These are phyloP conservation scores for Hygrophoropsis aurantiaca DNA, from an alignment of 768 basidiomycete genomes.

Conservation along the genomic window DNA sequence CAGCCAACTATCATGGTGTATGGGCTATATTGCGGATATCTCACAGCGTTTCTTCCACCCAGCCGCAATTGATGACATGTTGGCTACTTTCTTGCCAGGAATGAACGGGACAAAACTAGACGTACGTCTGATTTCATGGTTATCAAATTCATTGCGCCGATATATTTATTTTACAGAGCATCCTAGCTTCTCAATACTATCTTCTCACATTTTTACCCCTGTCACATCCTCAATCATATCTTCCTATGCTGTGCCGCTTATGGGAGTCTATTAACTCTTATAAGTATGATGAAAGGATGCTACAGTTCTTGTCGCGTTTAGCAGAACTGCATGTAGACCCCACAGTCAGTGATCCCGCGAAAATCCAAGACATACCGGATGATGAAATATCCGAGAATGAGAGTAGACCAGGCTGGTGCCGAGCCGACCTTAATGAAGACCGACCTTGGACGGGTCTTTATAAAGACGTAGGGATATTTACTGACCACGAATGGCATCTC, in stretches of 20 bases:
- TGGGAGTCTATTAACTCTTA: slow-evolving; percentile 91
- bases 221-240: slow-evolving; percentile 81
- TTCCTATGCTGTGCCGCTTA: slow-evolving; percentile 78
- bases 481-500: slow-evolving; percentile 79
- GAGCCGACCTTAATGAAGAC: slow-evolving; percentile 38
- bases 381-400: slow-evolving; percentile 67
- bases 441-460: slow-evolving; percentile 50
- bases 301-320: slow-evolving; percentile 77
- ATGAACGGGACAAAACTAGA: slow-evolving; percentile 75
- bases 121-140: no score
- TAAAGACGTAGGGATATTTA: slow-evolving; percentile 75
- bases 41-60: slow-evolving; percentile 87
- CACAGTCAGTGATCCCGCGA: slow-evolving; percentile 69
- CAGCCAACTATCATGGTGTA: slow-evolving; percentile 75
- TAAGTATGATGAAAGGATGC: slow-evolving; percentile 87
- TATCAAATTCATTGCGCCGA: no score
- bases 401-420: slow-evolving; percentile 54
- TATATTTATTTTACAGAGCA: slow-evolving; percentile 54
- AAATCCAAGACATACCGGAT: slow-evolving; percentile 58
- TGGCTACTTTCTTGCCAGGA: slow-evolving; percentile 78
- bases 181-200: slow-evolving; percentile 82
- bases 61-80: slow-evolving; percentile 82
- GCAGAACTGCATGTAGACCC: slow-evolving; percentile 73
- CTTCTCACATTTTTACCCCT: slow-evolving; percentile 84
- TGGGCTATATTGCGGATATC: slow-evolving; percentile 69